Percentiles rank a stretch among this genome's conserved stretches.
phyloP scores from a whole-genome alignment of 108 stramenopile genomes.

The Bacterosira constricta region DNA sequence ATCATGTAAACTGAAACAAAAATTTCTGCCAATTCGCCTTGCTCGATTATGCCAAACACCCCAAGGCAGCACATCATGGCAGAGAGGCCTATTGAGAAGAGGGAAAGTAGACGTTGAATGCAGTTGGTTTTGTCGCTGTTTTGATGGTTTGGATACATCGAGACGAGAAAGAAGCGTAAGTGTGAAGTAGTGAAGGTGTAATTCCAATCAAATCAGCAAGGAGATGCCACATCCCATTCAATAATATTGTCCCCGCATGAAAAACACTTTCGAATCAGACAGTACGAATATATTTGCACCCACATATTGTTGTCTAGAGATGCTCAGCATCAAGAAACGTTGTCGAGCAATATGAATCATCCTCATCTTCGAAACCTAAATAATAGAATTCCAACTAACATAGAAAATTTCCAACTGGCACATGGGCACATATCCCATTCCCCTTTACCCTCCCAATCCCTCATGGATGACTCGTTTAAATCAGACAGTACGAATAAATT shows the following conservation, averaged over 20 bases:
- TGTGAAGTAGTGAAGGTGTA: neutral
- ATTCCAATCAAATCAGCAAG: too few relatives aligned
- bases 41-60: slow-evolving; percentile 70
- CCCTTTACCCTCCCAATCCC: too few relatives aligned
- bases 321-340: neutral
- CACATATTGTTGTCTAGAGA: neutral
- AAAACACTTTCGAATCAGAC: slow-evolving; percentile 24
- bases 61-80: slow-evolving; percentile 81
- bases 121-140: slow-evolving; percentile 47
- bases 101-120: slow-evolving; percentile 55
- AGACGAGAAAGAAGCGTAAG: neutral
- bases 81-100: slow-evolving; percentile 70
- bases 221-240: too few relatives aligned
- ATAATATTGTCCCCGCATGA: neutral
- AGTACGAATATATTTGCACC: slow-evolving; percentile 19
- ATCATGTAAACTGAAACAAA: slow-evolving; percentile 88
- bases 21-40: slow-evolving; percentile 58
- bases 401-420: too few relatives aligned
- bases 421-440: too few relatives aligned
- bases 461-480: neutral
- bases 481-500: slow-evolving; percentile 20
- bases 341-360: slow-evolving; percentile 24
- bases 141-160: neutral
- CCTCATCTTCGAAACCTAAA: slow-evolving; percentile 28
- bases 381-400: neutral